Evolutionary conservation across 805 yeast species (phyloP).

Genomic region (Zygosaccharomyces bailii): DNA sequence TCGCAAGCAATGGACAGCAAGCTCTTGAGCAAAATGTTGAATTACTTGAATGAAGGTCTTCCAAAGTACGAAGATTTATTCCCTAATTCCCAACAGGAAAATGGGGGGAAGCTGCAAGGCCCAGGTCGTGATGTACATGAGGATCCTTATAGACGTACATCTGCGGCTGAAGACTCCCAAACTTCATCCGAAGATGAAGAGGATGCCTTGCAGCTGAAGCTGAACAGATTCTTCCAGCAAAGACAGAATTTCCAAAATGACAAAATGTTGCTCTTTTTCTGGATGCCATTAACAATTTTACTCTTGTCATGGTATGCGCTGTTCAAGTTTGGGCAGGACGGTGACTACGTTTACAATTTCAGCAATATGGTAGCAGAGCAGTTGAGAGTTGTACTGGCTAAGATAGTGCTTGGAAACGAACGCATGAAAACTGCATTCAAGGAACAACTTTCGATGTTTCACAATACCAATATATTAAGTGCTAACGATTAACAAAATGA

Average conservation of each 20-base stretch:
- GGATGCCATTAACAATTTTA: slow-evolving; percentile 76
- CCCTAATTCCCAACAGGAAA: slow-evolving; percentile 44
- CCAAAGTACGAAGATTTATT: slow-evolving; percentile 76
- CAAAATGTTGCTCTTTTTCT: slow-evolving; percentile 80
- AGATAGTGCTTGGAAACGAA: slow-evolving; percentile 51
- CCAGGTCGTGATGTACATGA: slow-evolving; percentile 5
- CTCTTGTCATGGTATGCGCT: slow-evolving; percentile 47
- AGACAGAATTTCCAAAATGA: slow-evolving; percentile 58
- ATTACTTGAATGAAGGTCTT: slow-evolving; percentile 44
- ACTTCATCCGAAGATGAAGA: slow-evolving; percentile 35
- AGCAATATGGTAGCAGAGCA: slow-evolving; percentile 38
- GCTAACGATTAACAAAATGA: background rate
- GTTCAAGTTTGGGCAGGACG: slow-evolving; percentile 37
- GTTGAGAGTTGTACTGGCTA: slow-evolving; percentile 45
- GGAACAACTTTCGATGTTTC: slow-evolving; percentile 32
- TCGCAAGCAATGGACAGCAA: slow-evolving; percentile 23
- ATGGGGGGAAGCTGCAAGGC: slow-evolving; percentile 9
- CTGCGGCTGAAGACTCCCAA: slow-evolving; percentile 24
- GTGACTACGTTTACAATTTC: slow-evolving; percentile 30
- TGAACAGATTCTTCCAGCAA: slow-evolving; percentile 41
- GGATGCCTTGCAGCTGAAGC: slow-evolving; percentile 35
- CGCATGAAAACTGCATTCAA: slow-evolving; percentile 45
- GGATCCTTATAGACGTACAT: slow-evolving; percentile 7
- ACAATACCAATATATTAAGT: slow-evolving; percentile 22
- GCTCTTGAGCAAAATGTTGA: slow-evolving; percentile 39